phyloP scores from a whole-genome alignment of 2,329 filamentous ascomycete species.

The Rhinocladiella similis region DNA sequence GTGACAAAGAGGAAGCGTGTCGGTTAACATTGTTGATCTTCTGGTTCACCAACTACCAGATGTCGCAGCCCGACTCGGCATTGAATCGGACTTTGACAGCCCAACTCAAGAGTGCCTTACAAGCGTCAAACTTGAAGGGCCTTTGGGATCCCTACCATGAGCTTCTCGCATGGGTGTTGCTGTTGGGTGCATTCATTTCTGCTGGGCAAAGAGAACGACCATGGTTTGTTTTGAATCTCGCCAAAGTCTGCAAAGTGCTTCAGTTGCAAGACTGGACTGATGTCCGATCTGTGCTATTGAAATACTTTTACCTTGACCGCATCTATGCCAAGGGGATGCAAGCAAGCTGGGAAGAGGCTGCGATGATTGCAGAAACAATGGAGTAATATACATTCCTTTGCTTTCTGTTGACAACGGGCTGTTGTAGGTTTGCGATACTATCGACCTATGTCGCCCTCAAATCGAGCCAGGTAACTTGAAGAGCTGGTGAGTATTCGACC shows the following conservation, averaged over 20 bases:
- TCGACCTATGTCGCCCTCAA: not conserved
- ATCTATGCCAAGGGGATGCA: conserved; percentile 16
- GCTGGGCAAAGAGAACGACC: conserved; percentile 15
- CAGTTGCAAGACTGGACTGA: conserved; percentile 6
- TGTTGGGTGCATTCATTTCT: conserved; percentile 15
- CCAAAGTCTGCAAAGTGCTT: conserved; percentile 12
- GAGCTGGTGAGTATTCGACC: no score
- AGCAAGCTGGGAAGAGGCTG: conserved; percentile 16
- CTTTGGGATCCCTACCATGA: conserved; percentile 13
- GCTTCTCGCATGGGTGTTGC: conserved; percentile 12
- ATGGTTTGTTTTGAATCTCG: conserved; percentile 16
- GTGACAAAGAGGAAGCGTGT: conserved; percentile 19
- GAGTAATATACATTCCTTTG: not conserved
- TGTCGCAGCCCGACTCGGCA: conserved; percentile 11
- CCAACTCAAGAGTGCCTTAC: conserved; percentile 14
- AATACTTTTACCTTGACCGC: conserved; percentile 18
- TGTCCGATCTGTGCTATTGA: conserved; percentile 7
- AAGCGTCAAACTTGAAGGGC: conserved; percentile 11
- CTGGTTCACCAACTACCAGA: conserved; percentile 19
- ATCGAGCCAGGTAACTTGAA: no score
- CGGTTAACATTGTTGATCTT: conserved; percentile 16
- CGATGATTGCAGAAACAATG: conserved; percentile 13
- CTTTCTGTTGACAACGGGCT: no score
- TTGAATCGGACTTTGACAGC: conserved; percentile 15
- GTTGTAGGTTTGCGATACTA: no score